Base-by-base conservation (phyloP, 2,329 filamentous ascomycete species). In the Alternaria dauci region DNA sequence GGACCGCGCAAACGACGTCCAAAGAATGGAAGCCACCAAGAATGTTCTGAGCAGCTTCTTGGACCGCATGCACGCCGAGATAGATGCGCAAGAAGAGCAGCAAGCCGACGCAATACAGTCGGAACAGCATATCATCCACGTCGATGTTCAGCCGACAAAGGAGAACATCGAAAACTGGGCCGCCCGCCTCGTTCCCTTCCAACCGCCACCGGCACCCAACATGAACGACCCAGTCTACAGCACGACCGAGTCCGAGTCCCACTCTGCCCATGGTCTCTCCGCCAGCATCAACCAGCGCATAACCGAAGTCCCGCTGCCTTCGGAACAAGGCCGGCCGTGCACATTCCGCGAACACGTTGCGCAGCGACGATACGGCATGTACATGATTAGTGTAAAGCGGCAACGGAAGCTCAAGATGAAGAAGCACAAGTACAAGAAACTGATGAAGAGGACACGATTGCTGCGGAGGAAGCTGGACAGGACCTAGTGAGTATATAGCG, bases 361-460 rank as follows among this genome's bases (percentile, higher is more conserved):
- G 38, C 63, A 59, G 48, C 78, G 55, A 53, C 77, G 72, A 71
- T 73, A 63, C 74, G 72, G 78, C 61, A 94, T 97, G 90, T 82
- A 89, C 62, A 87, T 93, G 66, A 93, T 99, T 77, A 96, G 92
- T 76, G 94, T 97, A 71, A 93, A 90, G 85, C 87, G 95, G 79
- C 93, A 96, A 81, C 86, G 93, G 76, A 96, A 95, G 83, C 83
- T 97, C 76, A 97, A 93, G 88, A 99, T 99, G 94, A 99, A 99
- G 91, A 99, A 98, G 88, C 94, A 98, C 87, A 99, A 99, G 89
- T 97, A 97, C 82, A 98, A 97, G 93, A 99, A 99, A 88, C 85
- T 98, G 70, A 93, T 97, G 91, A 92, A 91, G 85, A 87, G 89
- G 81, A 97, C 94, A 75, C 88, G 94, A 79, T 94, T 92, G 78